phyloP scores from a whole-genome alignment of 1,139 yeast genomes.

The Zygosaccharomyces pseudobailii region DNA sequence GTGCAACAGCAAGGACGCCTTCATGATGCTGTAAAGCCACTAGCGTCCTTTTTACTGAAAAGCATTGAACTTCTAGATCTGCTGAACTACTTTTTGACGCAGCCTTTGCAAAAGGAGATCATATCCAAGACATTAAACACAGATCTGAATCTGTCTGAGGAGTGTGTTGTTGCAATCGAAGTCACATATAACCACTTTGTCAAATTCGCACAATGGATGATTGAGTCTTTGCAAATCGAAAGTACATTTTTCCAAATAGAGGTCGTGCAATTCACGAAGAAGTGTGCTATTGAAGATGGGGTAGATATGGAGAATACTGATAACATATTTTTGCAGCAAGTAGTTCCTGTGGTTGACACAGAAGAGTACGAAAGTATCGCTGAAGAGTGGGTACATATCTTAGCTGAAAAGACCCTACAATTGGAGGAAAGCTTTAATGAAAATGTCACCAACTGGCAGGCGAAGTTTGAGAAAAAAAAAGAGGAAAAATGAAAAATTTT shows the following conservation, averaged over 20 bases:
- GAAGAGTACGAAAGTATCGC: constrained; percentile 25
- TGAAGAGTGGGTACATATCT: constrained; percentile 24
- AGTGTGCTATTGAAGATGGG: constrained; percentile 33
- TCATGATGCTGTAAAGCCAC: constrained; percentile 14
- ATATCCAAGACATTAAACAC: constrained; percentile 32
- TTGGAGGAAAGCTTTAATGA: constrained; percentile 18
- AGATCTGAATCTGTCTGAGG: constrained; percentile 25
- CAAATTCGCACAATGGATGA: constrained; percentile 35
- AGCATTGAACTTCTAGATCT: constrained; percentile 30
- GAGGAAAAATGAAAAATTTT: constrained; percentile 3
- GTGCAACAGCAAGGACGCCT: neutral
- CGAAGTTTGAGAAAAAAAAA: constrained; percentile 20
- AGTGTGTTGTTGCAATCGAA: constrained; percentile 24
- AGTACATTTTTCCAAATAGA: constrained; percentile 25
- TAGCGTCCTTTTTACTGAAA: constrained; percentile 27
- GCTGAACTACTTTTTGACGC: constrained; percentile 30
- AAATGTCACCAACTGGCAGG: constrained; percentile 23
- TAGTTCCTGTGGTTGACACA: constrained; percentile 23
- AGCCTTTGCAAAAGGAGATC: constrained; percentile 32
- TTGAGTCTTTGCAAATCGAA: constrained; percentile 26
- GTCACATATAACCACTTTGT: constrained; percentile 32
- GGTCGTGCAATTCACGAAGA: constrained; percentile 28
- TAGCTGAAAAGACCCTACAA: constrained; percentile 16
- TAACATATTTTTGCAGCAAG: constrained; percentile 33
- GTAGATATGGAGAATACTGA: constrained; percentile 27